phyloP scores from a whole-genome alignment of 345 rosid species.

The Punica granatum region DNA sequence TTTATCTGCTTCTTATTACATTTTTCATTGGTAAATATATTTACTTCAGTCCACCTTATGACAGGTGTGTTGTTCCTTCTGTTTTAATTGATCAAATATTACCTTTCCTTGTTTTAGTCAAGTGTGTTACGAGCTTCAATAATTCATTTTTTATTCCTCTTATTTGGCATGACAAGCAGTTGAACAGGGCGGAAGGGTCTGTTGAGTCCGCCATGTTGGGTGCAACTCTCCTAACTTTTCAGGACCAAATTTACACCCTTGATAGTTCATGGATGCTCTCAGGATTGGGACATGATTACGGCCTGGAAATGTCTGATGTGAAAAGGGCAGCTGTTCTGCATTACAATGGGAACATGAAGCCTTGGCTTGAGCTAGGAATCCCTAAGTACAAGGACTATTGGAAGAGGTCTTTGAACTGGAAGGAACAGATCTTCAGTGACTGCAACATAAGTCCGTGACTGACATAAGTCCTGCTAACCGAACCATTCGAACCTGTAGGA shows the following conservation, averaged over 20 bases:
- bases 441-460: constrained; percentile 14
- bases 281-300: constrained; percentile 13
- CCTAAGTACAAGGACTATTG: constrained; percentile 8
- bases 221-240: constrained; percentile 7
- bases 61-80: no score
- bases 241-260: constrained; percentile 7
- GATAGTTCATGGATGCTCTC: constrained; percentile 11
- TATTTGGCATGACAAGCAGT: background rate
- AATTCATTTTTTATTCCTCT: background rate
- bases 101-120: no score
- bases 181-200: background rate
- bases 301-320: background rate
- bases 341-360: constrained; percentile 15
- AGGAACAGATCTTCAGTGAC: constrained; percentile 10
- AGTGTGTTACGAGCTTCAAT: no score
- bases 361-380: constrained; percentile 16
- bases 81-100: no score
- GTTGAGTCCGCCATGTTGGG: constrained; percentile 1
- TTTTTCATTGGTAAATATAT: background rate
- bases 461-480: background rate
- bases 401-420: constrained; percentile 7
- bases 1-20: background rate
- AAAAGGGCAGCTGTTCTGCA: constrained; percentile 11
- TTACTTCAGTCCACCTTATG: background rate
- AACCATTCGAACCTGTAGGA: background rate